Conservation (phyloP, 768 basidiomycete genomes). For the Tricholoma hemisulphureum region DNA sequence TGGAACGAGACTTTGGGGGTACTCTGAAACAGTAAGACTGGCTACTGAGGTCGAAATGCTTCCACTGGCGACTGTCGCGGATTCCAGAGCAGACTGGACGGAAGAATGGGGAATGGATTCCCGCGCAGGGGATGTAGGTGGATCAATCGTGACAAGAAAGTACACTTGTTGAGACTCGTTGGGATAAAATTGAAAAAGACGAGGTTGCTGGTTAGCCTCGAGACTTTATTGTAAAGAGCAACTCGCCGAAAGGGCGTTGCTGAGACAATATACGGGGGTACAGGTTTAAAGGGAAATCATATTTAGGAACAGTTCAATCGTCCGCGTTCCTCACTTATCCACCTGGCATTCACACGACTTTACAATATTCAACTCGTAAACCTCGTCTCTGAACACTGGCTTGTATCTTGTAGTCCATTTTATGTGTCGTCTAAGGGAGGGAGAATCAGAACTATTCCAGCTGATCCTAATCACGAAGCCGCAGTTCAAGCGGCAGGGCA, state of each 20-base stretch:
- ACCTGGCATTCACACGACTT: constrained; percentile 1
- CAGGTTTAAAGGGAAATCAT: constrained; percentile 4
- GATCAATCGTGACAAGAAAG: constrained; percentile 59
- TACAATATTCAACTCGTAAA: no score
- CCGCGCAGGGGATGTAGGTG: constrained; percentile 58
- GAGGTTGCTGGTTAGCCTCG: constrained; percentile 2
- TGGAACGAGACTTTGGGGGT: constrained; percentile 53
- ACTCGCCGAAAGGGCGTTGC: constrained; percentile 8
- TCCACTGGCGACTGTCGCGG: constrained; percentile 26
- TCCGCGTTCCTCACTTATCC: constrained; percentile 3
- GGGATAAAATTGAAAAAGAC: constrained; percentile 10
- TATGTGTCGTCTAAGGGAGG: neutral
- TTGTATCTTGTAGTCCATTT: neutral
- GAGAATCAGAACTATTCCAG: neutral
- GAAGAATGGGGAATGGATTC: constrained; percentile 48
- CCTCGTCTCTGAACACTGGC: no score
- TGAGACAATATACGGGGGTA: constrained; percentile 26
- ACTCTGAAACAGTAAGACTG: constrained; percentile 25
- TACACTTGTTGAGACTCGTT: constrained; percentile 8
- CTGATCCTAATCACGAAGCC: constrained; percentile 5
- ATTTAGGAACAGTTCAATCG: neutral
- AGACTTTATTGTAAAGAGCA: constrained; percentile 16
- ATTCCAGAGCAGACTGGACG: constrained; percentile 48
- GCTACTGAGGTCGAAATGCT: constrained; percentile 11
- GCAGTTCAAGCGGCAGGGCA: constrained; percentile 1